Conservation (phyloP, 1,284 basidiomycete species). For the Ganoderma resinaceum region DNA sequence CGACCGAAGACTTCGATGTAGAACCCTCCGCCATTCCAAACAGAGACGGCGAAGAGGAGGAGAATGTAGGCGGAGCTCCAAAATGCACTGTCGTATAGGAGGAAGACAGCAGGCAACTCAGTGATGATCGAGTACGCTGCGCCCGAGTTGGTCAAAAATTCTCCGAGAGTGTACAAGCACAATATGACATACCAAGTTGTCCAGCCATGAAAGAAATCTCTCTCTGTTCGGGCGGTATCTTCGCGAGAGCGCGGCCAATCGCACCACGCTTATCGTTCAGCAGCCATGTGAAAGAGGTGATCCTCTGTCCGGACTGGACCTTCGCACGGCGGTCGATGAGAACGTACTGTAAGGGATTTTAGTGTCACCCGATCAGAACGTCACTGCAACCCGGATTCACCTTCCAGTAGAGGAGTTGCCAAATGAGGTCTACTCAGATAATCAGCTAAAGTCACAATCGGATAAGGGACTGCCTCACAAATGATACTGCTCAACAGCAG, state of each 20-base stretch:
- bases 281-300: constrained; percentile 86
- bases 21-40: constrained; percentile 87
- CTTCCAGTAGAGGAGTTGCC: constrained; percentile 93
- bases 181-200: constrained; percentile 69
- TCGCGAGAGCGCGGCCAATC: constrained; percentile 76
- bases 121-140: constrained; percentile 87
- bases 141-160: neutral
- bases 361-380: neutral
- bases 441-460: constrained; percentile 22
- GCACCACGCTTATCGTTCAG: constrained; percentile 86
- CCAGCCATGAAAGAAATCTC: constrained; percentile 84
- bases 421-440: constrained; percentile 72
- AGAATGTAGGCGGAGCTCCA: constrained; percentile 84
- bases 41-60: constrained; percentile 80
- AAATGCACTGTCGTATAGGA: constrained; percentile 79
- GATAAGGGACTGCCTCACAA: constrained; percentile 55
- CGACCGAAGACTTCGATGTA: constrained; percentile 96
- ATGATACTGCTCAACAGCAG: constrained; percentile 75
- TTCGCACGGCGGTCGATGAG: constrained; percentile 85
- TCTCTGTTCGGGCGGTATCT: constrained; percentile 66
- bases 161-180: neutral
- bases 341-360: constrained; percentile 65
- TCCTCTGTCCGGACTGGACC: constrained; percentile 86
- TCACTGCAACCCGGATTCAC: constrained; percentile 42
- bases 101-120: constrained; percentile 83